phyloP scores from a whole-genome alignment of 2,329 filamentous ascomycete genomes.

The Venturia carpophila region DNA sequence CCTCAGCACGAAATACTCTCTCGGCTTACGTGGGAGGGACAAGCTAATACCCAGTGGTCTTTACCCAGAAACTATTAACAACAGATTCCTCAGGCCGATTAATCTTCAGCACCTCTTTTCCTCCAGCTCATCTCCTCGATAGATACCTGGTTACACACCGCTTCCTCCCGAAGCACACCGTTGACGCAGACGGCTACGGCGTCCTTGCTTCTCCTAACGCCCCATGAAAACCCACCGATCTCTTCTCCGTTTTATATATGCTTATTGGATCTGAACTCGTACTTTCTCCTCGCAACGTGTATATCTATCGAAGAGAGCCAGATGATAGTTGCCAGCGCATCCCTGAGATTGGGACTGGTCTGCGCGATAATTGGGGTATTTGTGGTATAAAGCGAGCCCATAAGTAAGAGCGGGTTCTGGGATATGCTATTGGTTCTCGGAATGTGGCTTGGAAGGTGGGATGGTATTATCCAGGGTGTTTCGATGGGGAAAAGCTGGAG shows the following conservation, averaged over 20 bases:
- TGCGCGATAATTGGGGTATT: background rate
- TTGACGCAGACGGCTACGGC: background rate
- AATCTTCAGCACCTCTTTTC: constrained; percentile 13
- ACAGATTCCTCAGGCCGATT: constrained; percentile 8
- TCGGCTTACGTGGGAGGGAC: too few species aligned
- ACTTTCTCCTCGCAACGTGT: background rate
- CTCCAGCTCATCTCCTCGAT: background rate
- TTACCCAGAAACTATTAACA: too few species aligned
- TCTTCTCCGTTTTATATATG: background rate
- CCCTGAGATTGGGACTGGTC: background rate
- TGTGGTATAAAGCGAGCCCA: background rate
- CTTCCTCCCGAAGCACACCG: background rate
- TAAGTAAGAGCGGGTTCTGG: constrained; percentile 8
- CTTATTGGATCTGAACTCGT: background rate
- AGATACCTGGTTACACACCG: background rate
- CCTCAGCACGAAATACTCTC: too few species aligned
- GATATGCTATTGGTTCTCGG: background rate
- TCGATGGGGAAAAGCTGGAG: background rate
- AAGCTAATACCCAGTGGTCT: too few species aligned
- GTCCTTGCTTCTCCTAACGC: background rate
- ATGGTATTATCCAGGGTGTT: constrained; percentile 10
- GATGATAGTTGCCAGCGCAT: constrained; percentile 4
- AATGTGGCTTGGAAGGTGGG: constrained; percentile 2
- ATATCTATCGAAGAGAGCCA: constrained; percentile 16
- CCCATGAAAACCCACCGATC: background rate